Percentiles rank a stretch among this genome's conserved stretches.
These are phyloP conservation scores for Nitzschia inconspicua DNA, from an alignment of 108 stramenopile species.

Conservation along the genomic window DNA sequence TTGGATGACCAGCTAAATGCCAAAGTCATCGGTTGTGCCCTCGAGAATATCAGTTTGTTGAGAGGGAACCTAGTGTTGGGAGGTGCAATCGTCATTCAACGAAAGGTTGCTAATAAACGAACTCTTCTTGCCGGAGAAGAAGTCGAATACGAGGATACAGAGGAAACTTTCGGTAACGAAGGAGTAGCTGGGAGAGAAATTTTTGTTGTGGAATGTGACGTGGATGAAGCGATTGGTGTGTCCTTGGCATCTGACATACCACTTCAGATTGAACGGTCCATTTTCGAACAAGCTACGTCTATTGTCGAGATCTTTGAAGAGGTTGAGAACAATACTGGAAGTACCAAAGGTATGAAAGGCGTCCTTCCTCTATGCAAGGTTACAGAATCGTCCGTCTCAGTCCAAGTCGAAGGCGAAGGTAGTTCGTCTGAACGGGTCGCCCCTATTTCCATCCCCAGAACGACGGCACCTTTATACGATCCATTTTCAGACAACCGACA, in stretches of 20 bases:
- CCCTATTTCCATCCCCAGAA: slow-evolving; percentile 57
- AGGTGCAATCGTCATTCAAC: slow-evolving; percentile 68
- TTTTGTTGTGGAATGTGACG: slow-evolving; percentile 79
- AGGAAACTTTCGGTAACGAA: slow-evolving; percentile 65
- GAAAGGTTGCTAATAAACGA: slow-evolving; percentile 44
- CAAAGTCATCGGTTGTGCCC: slow-evolving; percentile 65
- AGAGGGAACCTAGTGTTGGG: slow-evolving; percentile 69
- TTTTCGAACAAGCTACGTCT: slow-evolving; percentile 44
- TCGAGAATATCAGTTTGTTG: slow-evolving; percentile 80
- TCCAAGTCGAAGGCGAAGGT: slow-evolving; percentile 59
- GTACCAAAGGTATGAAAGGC: slow-evolving; percentile 6
- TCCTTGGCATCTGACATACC: slow-evolving; percentile 58
- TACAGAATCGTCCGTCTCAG: slow-evolving; percentile 26
- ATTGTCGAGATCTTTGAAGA: too few species aligned
- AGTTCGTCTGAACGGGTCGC: slow-evolving; percentile 19
- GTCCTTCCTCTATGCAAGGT: slow-evolving; percentile 35
- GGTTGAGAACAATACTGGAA: background rate
- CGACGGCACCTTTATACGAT: slow-evolving; percentile 51
- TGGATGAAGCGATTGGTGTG: slow-evolving; percentile 87
- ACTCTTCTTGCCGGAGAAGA: slow-evolving; percentile 52
- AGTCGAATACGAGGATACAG: slow-evolving; percentile 41
- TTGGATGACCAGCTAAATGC: slow-evolving; percentile 71
- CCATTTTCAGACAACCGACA: background rate
- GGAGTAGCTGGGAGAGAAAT: slow-evolving; percentile 53
- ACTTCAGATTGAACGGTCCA: slow-evolving; percentile 44